Conservation (phyloP, 805 yeast genomes). For the Candida quercuum region DNA sequence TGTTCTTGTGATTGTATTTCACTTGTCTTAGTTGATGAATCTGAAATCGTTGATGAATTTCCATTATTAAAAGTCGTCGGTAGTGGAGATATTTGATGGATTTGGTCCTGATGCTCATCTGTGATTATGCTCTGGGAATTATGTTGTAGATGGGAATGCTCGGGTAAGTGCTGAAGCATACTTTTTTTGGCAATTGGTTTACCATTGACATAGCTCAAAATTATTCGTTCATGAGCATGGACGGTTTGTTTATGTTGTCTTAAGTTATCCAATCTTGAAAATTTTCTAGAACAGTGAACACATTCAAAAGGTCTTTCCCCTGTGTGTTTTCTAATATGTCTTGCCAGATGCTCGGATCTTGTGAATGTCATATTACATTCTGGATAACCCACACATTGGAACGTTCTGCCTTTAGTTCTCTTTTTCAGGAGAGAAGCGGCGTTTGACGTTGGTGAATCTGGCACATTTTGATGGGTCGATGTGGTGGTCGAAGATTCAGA, state of each 20-base stretch:
- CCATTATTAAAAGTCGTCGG: background rate
- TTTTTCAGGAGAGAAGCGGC: constrained; percentile 18
- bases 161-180: background rate
- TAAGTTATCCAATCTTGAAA: constrained; percentile 80
- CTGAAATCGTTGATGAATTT: background rate
- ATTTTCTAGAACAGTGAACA: constrained; percentile 71
- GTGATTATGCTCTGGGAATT: background rate
- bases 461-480: background rate
- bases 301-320: constrained; percentile 93
- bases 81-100: background rate
- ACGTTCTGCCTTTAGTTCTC: constrained; percentile 57
- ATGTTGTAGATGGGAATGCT: background rate
- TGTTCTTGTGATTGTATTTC: background rate
- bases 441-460: background rate
- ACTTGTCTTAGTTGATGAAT: constrained; percentile 1
- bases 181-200: background rate
- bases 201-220: background rate
- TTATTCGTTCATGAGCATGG: constrained; percentile 37
- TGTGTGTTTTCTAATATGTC: constrained; percentile 90
- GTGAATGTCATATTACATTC: constrained; percentile 88
- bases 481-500: background rate
- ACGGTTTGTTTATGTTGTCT: constrained; percentile 90
- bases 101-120: background rate
- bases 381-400: constrained; percentile 82
- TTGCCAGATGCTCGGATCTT: constrained; percentile 84